Evolutionary conservation across 2,329 filamentous ascomycete genomes (phyloP).

Genomic region (Aspergillus sp.): DNA sequence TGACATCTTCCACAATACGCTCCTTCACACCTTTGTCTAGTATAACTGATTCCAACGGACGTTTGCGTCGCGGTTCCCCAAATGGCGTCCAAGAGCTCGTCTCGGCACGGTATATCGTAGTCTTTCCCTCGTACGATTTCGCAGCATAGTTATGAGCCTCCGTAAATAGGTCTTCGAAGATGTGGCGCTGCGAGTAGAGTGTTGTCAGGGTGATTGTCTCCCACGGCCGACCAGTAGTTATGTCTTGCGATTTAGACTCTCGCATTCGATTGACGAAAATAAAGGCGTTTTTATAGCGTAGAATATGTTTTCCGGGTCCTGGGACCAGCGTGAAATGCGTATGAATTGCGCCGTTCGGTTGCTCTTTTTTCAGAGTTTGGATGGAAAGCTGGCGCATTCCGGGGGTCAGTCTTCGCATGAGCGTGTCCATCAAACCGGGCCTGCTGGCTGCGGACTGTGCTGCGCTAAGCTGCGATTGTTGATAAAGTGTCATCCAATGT

Average conservation of each 20-base stretch:
- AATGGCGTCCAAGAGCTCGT: conserved; percentile 84
- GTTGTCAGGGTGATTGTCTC: conserved; percentile 93
- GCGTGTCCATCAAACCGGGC: conserved; percentile 53
- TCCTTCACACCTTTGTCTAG: conserved; percentile 84
- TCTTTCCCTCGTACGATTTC: conserved; percentile 86
- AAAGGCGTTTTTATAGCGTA: conserved; percentile 85
- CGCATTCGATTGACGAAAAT: conserved; percentile 86
- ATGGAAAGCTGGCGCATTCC: conserved; percentile 68
- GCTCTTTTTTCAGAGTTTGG: conserved; percentile 65
- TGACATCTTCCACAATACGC: conserved; percentile 76
- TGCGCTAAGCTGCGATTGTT: conserved; percentile 63
- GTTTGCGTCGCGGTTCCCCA: conserved; percentile 81
- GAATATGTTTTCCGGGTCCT: conserved; percentile 84
- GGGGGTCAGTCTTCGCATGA: conserved; percentile 63
- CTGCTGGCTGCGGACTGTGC: conserved; percentile 52
- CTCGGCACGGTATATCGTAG: conserved; percentile 83
- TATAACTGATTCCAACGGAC: conserved; percentile 85
- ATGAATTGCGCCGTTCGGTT: conserved; percentile 69
- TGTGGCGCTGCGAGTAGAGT: conserved; percentile 82
- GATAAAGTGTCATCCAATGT: conserved; percentile 88
- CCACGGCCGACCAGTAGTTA: conserved; percentile 84
- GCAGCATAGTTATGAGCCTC: conserved; percentile 83
- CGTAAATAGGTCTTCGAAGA: conserved; percentile 87
- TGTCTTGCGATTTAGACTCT: conserved; percentile 77
- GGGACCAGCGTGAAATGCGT: conserved; percentile 89